Evolutionary conservation across 208 protist species (phyloP).

Genomic region (Plasmodiophora brassicae): DNA sequence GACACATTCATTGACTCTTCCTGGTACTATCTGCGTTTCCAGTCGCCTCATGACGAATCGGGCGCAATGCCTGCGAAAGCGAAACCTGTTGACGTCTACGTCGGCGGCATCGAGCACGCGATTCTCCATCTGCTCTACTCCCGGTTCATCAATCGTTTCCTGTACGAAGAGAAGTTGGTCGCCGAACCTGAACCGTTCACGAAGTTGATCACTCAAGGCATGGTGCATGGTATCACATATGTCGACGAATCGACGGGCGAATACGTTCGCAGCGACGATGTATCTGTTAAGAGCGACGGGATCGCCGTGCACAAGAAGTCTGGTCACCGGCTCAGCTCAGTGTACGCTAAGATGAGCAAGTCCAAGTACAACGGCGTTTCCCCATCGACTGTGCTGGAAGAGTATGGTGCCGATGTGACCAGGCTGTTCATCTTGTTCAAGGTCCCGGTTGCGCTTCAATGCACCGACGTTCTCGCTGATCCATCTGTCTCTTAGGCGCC

Average conservation of each 20-base stretch:
- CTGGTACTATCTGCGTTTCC: constrained; percentile 9
- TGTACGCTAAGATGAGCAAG: constrained; percentile 23
- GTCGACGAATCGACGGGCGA: neutral
- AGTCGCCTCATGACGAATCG: neutral
- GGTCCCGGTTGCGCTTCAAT: neutral
- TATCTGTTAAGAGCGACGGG: neutral
- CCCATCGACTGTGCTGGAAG: neutral
- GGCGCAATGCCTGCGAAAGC: neutral
- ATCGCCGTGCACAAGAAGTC: neutral
- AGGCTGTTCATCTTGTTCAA: constrained; percentile 22
- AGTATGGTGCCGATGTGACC: constrained; percentile 15
- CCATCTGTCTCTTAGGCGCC: neutral
- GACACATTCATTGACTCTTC: constrained; percentile 28
- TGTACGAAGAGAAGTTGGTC: neutral
- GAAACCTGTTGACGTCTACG: neutral
- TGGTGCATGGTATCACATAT: neutral
- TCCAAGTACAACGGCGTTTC: constrained; percentile 27
- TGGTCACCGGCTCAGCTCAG: neutral
- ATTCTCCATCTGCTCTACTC: constrained; percentile 15
- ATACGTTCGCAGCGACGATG: constrained; percentile 20
- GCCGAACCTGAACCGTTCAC: neutral
- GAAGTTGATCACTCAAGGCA: neutral
- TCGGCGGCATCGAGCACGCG: neutral
- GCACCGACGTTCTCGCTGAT: neutral
- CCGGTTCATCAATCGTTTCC: constrained; percentile 25